Conservation (phyloP, 228 moss, liverwort and hornwort genomes). For the Sphagnum magellanicum region DNA sequence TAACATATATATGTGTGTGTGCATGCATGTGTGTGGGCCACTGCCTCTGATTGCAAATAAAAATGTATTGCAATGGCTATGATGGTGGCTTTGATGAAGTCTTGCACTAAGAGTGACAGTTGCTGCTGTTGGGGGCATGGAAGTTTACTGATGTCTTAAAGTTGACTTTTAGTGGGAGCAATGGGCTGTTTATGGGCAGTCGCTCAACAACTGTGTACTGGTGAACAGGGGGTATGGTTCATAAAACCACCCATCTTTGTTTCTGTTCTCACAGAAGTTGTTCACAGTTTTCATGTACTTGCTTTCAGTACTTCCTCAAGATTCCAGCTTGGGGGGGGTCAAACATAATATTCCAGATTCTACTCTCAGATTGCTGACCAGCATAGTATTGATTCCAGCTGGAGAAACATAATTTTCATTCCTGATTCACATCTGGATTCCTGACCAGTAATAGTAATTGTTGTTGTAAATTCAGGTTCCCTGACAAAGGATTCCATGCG, state of each 20-base stretch:
- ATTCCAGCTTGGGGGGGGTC: no score
- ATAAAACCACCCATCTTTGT: no score
- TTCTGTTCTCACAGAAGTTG: no score
- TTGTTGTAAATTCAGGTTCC: neutral
- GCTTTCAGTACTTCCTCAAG: no score
- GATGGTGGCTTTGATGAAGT: neutral
- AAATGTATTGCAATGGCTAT: neutral
- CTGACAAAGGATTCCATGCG: constrained; percentile 3
- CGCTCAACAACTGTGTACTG: constrained; percentile 1
- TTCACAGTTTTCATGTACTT: no score
- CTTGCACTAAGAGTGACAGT: neutral
- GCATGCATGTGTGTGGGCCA: no score
- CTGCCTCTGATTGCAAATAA: no score
- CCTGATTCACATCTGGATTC: neutral
- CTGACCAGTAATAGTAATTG: neutral
- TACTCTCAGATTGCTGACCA: no score
- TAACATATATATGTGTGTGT: neutral
- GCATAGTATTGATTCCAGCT: no score
- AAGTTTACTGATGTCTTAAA: neutral
- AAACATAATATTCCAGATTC: no score
- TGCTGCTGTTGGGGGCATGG: neutral
- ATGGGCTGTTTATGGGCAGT: constrained; percentile 9
- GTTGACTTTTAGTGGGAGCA: constrained; percentile 8
- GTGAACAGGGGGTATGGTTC: constrained; percentile 7
- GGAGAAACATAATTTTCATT: no score